Evolutionary conservation across 2,329 filamentous ascomycete genomes (phyloP), one percentile per base, ranked within the genome.

Genomic region (Ophiobolus disseminans): DNA sequence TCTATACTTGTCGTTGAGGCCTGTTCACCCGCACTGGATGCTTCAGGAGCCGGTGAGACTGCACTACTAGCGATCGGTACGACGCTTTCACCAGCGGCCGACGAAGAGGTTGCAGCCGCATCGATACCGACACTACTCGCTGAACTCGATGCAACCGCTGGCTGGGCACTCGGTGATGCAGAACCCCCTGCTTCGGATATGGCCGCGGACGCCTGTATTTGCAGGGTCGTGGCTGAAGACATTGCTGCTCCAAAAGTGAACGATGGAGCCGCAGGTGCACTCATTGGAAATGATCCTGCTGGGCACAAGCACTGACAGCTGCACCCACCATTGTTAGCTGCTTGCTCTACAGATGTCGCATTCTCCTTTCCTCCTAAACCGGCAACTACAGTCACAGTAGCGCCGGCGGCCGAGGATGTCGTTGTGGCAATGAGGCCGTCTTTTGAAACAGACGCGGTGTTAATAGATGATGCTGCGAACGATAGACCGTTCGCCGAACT

Each of bases 281-380:
- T 34, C 66, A 71, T 71, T 14, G 69, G 67, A 49, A 69, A 70
- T 5, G 60, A 54, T 5, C 59, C 63, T 1, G 57, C 57, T 2
- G 67, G 67, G 45, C 69, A 72, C 26, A 47, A 32, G 44, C 68
- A 72, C n/a, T 58, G 49, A 42, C 69, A 72, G 22, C 51, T 58
- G 40, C 69, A 72, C 7, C 49, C 57, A 17, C 51, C 57, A 20
- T 55, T 53, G 14, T n/a, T 43, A 2, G 35, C 49, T 10, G 51
- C 52, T 21, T 55, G 48, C 11, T 47, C 57, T 6, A 61, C 54
- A 10, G 54, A 47, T 2, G 49, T 42, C 28, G 22, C 42, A 1
- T 53, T 48, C 7, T 21, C 48, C 13, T 17, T 20, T 7, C 41
- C 45, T n/a, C 59, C 56, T 6, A 39, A 38, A 14, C 60, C 60